These are phyloP conservation scores for Saprolegnia parasitica DNA, from an alignment of 352 stramenopile species.

Conservation along the genomic window DNA sequence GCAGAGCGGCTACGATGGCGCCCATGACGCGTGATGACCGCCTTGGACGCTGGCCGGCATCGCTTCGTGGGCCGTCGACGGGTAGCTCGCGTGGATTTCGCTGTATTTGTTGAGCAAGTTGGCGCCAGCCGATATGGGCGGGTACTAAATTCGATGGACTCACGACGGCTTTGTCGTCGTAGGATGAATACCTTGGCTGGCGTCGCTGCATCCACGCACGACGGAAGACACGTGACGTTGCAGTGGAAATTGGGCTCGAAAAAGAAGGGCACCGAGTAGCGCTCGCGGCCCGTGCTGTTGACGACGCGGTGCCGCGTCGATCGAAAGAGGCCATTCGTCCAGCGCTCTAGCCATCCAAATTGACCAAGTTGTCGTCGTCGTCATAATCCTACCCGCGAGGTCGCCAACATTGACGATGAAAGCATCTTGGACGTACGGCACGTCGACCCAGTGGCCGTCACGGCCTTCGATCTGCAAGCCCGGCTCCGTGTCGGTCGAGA, in stretches of 20 bases:
- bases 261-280: slow-evolving; percentile 76
- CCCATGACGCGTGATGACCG: no score
- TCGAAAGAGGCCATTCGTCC: slow-evolving; percentile 29
- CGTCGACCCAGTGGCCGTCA: slow-evolving; percentile 50
- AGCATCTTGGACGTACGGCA: slow-evolving; percentile 49
- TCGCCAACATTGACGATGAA: slow-evolving; percentile 33
- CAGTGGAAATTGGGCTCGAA: slow-evolving; percentile 73
- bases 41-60: background rate
- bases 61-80: background rate
- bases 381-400: slow-evolving; percentile 2
- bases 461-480: slow-evolving; percentile 57
- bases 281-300: slow-evolving; percentile 51
- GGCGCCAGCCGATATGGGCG: slow-evolving; percentile 58
- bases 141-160: slow-evolving; percentile 34
- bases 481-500: slow-evolving; percentile 54
- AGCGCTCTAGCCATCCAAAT: slow-evolving; percentile 21
- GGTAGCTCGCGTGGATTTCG: slow-evolving; percentile 43
- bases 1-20: no score
- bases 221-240: slow-evolving; percentile 55
- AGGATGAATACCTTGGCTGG: slow-evolving; percentile 36
- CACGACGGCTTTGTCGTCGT: background rate
- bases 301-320: slow-evolving; percentile 51
- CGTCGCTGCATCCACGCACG: slow-evolving; percentile 46
- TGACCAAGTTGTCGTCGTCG: background rate
- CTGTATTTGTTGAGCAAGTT: slow-evolving; percentile 74